A percentile compares a stretch with the other conserved stretches of the same genome.
Conservation (phyloP, 75 land plant genomes). For the Adiantum capillusveneris region DNA sequence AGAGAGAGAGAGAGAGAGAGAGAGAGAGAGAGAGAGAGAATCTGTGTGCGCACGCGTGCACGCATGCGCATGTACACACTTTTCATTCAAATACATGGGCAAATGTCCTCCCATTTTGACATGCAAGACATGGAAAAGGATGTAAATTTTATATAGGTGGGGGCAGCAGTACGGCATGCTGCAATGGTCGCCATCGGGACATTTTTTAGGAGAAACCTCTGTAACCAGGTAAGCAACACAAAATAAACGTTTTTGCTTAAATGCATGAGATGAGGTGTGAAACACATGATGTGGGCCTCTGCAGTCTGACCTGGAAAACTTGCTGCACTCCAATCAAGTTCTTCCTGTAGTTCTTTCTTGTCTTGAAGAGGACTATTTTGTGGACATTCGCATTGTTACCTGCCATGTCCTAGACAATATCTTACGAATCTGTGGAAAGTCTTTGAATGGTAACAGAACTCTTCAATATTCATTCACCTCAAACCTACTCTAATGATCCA, state of each 20-base stretch:
- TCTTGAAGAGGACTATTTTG: slow-evolving; percentile 32
- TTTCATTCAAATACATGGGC: too few species aligned
- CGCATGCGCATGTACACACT: too few species aligned
- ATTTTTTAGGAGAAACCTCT: slow-evolving; percentile 27
- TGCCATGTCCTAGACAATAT: slow-evolving; percentile 28
- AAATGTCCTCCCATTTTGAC: too few species aligned
- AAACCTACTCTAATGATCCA: too few species aligned
- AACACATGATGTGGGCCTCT: background rate
- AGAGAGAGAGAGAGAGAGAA: too few species aligned
- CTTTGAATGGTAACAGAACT: too few species aligned
- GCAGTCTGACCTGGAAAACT: slow-evolving; percentile 16
- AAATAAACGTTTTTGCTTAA: too few species aligned
- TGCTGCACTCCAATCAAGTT: slow-evolving; percentile 9
- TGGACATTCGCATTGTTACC: slow-evolving; percentile 27
- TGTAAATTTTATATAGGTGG: slow-evolving; percentile 14
- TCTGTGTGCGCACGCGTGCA: too few species aligned
- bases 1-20: too few species aligned
- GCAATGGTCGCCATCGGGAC: slow-evolving; percentile 40
- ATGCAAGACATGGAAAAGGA: background rate
- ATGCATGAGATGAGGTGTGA: too few species aligned
- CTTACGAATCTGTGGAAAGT: slow-evolving; percentile 16
- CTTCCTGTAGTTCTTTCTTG: slow-evolving; percentile 29
- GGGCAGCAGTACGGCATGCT: slow-evolving; percentile 33
- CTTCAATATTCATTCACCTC: too few species aligned
- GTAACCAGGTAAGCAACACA: slow-evolving; percentile 28